phyloP scores from a whole-genome alignment of 805 yeast genomes.

The Candida fluviatilis region DNA sequence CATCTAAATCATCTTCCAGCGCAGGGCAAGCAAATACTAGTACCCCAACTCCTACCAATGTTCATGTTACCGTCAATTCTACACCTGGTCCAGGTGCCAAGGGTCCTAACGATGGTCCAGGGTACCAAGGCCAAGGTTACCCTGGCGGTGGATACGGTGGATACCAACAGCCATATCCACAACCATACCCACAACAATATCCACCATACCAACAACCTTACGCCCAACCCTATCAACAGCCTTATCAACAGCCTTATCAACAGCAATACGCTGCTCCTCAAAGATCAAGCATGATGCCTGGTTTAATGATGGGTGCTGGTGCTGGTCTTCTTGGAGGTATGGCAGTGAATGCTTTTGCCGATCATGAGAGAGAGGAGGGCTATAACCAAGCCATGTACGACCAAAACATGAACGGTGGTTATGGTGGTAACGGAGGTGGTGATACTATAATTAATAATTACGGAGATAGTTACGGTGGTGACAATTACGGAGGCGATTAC shows the following conservation, averaged over 20 bases:
- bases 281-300: slow-evolving; percentile 11
- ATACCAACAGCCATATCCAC: slow-evolving; percentile 28
- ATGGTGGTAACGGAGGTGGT: slow-evolving; percentile 12
- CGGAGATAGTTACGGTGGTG: slow-evolving; percentile 21
- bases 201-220: slow-evolving; percentile 15
- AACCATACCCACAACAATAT: slow-evolving; percentile 26
- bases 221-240: slow-evolving; percentile 6
- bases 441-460: slow-evolving; percentile 10
- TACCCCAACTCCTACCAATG: too few relatives aligned
- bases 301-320: slow-evolving; percentile 40
- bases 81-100: too few relatives aligned
- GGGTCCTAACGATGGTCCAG: too few relatives aligned
- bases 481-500: slow-evolving; percentile 23
- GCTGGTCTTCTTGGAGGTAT: slow-evolving; percentile 63
- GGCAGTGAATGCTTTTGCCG: slow-evolving; percentile 32
- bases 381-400: slow-evolving; percentile 29
- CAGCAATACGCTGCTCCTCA: slow-evolving; percentile 13
- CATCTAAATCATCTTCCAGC: slow-evolving; percentile 6
- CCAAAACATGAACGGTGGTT: slow-evolving; percentile 28
- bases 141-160: slow-evolving; percentile 15
- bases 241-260: slow-evolving; percentile 14
- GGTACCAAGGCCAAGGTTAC: slow-evolving; percentile 17
- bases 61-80: too few relatives aligned
- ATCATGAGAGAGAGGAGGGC: slow-evolving; percentile 23
- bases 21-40: slow-evolving; percentile 1